phyloP scores from a whole-genome alignment of 768 basidiomycete genomes.

The Plicaturopsis crispa region DNA sequence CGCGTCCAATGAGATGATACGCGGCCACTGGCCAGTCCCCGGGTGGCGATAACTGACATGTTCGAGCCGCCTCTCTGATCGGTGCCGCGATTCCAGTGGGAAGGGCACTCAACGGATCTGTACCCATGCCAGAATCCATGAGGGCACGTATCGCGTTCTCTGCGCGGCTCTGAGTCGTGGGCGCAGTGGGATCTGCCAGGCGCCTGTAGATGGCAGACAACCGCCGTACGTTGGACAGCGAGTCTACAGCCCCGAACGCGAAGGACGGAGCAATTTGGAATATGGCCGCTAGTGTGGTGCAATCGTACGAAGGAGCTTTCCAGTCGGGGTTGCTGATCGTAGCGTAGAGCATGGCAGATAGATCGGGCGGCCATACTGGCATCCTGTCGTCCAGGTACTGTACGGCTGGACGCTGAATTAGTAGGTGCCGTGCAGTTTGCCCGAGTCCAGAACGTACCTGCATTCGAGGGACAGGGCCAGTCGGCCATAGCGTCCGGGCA shows the following conservation, averaged over 20 bases:
- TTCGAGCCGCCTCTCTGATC: conserved; percentile 75
- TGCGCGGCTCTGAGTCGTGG: conserved; percentile 54
- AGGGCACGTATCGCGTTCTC: conserved; percentile 55
- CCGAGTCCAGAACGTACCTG: conserved; percentile 25
- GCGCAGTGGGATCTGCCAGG: conserved; percentile 44
- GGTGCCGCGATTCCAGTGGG: conserved; percentile 72
- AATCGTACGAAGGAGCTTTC: conserved; percentile 40
- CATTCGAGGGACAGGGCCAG: conserved; percentile 47
- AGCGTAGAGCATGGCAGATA: conserved; percentile 56
- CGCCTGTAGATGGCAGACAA: conserved; percentile 51
- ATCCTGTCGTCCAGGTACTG: conserved; percentile 61
- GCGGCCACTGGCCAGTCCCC: conserved; percentile 64
- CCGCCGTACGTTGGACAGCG: conserved; percentile 43
- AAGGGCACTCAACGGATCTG: conserved; percentile 44
- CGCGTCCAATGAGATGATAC: conserved; percentile 64
- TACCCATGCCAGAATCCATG: conserved; percentile 38
- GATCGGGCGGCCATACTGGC: conserved; percentile 73
- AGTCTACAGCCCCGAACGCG: conserved; percentile 56
- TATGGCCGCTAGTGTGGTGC: conserved; percentile 31
- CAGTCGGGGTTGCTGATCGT: conserved; percentile 58
- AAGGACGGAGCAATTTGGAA: conserved; percentile 45
- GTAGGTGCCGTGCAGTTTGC: conserved; percentile 2
- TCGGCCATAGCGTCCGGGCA: conserved; percentile 52
- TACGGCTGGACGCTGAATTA: conserved; percentile 22
- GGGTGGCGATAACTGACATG: conserved; percentile 75